Conservation (phyloP, 495 filamentous ascomycete genomes). For the Lindgomyces ingoldianus region DNA sequence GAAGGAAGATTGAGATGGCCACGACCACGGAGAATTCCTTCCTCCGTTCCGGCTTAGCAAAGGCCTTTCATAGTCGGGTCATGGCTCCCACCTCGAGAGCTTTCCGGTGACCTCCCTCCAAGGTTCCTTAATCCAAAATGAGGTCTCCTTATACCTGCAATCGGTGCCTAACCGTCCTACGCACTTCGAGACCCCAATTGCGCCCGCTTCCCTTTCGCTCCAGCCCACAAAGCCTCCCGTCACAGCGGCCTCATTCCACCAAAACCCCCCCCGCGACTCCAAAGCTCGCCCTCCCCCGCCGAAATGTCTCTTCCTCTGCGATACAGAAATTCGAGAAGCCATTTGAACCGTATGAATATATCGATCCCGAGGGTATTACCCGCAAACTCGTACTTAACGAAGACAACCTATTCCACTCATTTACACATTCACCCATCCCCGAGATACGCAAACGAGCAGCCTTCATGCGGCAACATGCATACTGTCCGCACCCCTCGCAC, state of each 20-base stretch:
- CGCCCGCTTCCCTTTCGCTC: background rate
- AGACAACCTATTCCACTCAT: constrained; percentile 90
- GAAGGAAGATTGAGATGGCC: too few species aligned
- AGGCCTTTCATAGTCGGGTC: background rate
- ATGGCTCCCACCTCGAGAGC: background rate
- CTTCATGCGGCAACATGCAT: constrained; percentile 85
- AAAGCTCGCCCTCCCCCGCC: constrained; percentile 16
- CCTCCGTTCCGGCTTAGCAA: background rate
- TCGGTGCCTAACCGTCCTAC: constrained; percentile 15
- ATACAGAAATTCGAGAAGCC: constrained; percentile 3
- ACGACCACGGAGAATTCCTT: background rate
- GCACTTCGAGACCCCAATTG: constrained; percentile 19
- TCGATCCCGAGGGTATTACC: constrained; percentile 21
- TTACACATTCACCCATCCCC: constrained; percentile 80
- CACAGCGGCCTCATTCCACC: constrained; percentile 20
- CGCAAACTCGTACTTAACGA: constrained; percentile 57
- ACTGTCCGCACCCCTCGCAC: constrained; percentile 88
- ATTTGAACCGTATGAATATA: constrained; percentile 27
- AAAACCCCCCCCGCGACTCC: constrained; percentile 4
- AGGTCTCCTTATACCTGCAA: constrained; percentile 33
- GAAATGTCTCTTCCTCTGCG: constrained; percentile 30
- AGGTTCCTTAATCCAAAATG: constrained; percentile 10
- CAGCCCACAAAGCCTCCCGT: background rate
- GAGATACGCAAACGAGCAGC: constrained; percentile 82
- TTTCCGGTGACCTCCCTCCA: background rate